A percentile compares a stretch with the other conserved stretches of the same genome.
phyloP scores from a whole-genome alignment of 2,329 filamentous ascomycete genomes.

The Pseudogymnoascus sp. region DNA sequence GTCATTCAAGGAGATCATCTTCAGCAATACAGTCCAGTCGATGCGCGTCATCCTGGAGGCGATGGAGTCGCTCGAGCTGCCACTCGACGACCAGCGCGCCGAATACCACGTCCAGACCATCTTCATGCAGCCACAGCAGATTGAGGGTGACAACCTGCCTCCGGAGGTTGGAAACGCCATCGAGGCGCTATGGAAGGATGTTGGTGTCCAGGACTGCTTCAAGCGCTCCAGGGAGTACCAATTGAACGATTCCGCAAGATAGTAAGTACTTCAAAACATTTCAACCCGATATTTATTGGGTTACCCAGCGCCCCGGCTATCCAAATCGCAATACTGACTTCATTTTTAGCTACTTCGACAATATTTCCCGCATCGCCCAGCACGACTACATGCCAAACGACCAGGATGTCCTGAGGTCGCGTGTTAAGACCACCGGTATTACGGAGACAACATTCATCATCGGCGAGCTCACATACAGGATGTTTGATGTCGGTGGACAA shows the following conservation, averaged over 20 bases:
- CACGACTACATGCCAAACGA: constrained; percentile 81
- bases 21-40: constrained; percentile 87
- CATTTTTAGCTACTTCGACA: constrained; percentile 65
- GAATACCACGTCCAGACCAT: constrained; percentile 29
- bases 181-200: constrained; percentile 74
- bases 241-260: constrained; percentile 88
- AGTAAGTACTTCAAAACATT: constrained; percentile 49
- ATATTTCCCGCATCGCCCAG: constrained; percentile 65
- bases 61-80: constrained; percentile 77
- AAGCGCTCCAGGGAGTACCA: constrained; percentile 82
- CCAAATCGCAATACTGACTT: background rate
- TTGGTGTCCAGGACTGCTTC: constrained; percentile 79
- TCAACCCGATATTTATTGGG: no score
- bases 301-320: no score
- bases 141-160: constrained; percentile 74
- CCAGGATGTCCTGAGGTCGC: constrained; percentile 86
- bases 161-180: constrained; percentile 72
- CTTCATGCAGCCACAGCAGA: constrained; percentile 44
- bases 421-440: constrained; percentile 89
- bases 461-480: constrained; percentile 87
- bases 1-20: constrained; percentile 92
- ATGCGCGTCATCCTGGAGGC: constrained; percentile 87
- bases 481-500: constrained; percentile 74
- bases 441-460: constrained; percentile 93
- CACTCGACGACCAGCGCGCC: constrained; percentile 56